Base-by-base conservation (phyloP, 768 basidiomycete species). In the Rhodotorula graminis region DNA sequence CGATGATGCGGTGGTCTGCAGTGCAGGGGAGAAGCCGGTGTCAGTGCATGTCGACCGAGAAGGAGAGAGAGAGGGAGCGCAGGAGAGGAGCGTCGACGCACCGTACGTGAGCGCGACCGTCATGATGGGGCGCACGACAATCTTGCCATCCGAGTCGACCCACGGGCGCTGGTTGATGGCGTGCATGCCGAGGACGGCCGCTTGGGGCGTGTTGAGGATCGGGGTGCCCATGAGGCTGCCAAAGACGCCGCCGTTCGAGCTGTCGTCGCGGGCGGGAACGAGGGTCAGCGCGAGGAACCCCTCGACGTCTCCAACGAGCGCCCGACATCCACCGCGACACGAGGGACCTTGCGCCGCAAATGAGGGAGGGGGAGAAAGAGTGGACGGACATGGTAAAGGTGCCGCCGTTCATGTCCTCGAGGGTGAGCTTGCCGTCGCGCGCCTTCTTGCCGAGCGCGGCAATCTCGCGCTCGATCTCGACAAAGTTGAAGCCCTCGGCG, bases 211-310 rank as follows among this genome's bases (percentile, higher is more conserved):
- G 85, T 97, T 98, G 83, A 98, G 95, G 80, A 99, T 99, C 50
- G 95, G 95, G n/a, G 95, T 99, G 53, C 95, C 95, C 79, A 89
- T 96, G 61, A 99, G 84, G 61, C 92, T 95, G 57, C 95, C 95
- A 79, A 99, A 99, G 80, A 99, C 95, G 78, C 95, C 95, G 58
- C 95, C 96, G 80, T 99, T 99, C 53, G 96, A 98, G 82, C 93
- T 95, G 73, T 16, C 14, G 44, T 14, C 7, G 18, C 12, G 14
- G 44, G 15, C 18, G 44, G 23, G 19, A 9, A 15, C 12, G 18
- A 33, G 58, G 46, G 55, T 46, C 47, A 50, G 40, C 57, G 33
- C 37, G 37, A 37, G 37, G 5, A 37, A 37, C 37, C 4, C 37
- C 37, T 37, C 37, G 37, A 37, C 37, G 37, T 5, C n/a, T n/a